Evolutionary conservation across 2,329 filamentous ascomycete genomes (phyloP).

Genomic region (Ascochyta koolunga): DNA sequence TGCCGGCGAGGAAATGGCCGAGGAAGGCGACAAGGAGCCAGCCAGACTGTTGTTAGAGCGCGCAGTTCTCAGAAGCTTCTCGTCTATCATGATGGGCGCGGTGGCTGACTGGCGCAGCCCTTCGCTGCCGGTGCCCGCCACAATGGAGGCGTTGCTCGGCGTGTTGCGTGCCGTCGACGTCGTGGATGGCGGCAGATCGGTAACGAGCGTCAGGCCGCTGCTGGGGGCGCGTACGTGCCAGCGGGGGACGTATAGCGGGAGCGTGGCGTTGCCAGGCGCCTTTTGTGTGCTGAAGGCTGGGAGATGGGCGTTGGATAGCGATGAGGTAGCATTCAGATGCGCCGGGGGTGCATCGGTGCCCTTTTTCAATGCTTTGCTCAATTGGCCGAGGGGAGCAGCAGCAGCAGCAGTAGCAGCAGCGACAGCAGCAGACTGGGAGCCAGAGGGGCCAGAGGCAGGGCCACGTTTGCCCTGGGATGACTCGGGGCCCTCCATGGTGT

Average conservation of each 20-base stretch:
- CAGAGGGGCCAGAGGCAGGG: slow-evolving; percentile 14
- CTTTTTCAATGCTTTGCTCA: slow-evolving; percentile 12
- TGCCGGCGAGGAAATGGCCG: slow-evolving; percentile 55
- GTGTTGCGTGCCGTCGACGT: slow-evolving; percentile 23
- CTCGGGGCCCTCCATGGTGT: slow-evolving; percentile 41
- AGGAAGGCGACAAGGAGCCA: slow-evolving; percentile 53
- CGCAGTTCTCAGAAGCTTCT: slow-evolving; percentile 46
- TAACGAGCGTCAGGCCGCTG: slow-evolving; percentile 33
- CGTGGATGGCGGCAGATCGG: slow-evolving; percentile 42
- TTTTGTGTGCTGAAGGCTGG: slow-evolving; percentile 3
- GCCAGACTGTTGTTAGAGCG: slow-evolving; percentile 53
- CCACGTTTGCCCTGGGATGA: slow-evolving; percentile 21
- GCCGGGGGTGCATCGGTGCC: slow-evolving; percentile 6
- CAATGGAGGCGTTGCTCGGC: slow-evolving; percentile 34
- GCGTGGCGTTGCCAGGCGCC: slow-evolving; percentile 32
- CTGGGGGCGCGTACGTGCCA: slow-evolving; percentile 35
- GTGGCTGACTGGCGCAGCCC: slow-evolving; percentile 43
- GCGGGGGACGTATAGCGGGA: slow-evolving; percentile 25
- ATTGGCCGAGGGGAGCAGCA: slow-evolving; percentile 19
- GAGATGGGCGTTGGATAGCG: slow-evolving; percentile 9
- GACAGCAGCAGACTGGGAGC: neutral
- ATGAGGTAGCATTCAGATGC: slow-evolving; percentile 6
- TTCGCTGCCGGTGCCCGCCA: slow-evolving; percentile 40
- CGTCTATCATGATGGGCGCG: slow-evolving; percentile 47
- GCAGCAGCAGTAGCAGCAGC: neutral